Percentiles rank a stretch among this genome's conserved stretches.
These are phyloP conservation scores for Chaetomium tenue DNA, from an alignment of 495 filamentous ascomycete genomes.

Conservation along the genomic window DNA sequence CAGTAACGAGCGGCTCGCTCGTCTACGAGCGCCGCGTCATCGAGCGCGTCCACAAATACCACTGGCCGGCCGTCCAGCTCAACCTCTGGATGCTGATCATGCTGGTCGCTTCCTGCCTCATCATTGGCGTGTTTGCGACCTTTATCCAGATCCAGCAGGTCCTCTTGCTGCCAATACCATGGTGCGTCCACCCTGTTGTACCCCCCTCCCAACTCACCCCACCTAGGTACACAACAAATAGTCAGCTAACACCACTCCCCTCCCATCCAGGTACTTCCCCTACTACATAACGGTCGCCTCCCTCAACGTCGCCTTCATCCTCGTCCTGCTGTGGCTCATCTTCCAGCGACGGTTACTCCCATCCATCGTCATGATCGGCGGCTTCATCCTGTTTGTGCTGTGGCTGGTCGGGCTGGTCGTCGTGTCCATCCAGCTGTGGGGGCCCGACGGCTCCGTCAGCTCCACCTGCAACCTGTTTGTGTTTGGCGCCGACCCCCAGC, in stretches of 20 bases:
- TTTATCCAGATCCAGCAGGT: slow-evolving; percentile 79
- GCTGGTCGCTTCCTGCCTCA: slow-evolving; percentile 70
- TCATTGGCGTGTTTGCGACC: slow-evolving; percentile 81
- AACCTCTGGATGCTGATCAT: slow-evolving; percentile 92
- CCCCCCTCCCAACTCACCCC: background rate
- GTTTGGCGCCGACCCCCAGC: slow-evolving; percentile 45
- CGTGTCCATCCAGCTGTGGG: slow-evolving; percentile 84
- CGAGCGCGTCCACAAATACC: slow-evolving; percentile 65
- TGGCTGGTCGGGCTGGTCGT: slow-evolving; percentile 93
- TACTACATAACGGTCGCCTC: slow-evolving; percentile 76
- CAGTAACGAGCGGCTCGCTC: slow-evolving; percentile 40
- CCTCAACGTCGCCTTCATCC: slow-evolving; percentile 71
- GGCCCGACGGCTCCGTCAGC: slow-evolving; percentile 69
- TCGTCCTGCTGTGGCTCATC: slow-evolving; percentile 69
- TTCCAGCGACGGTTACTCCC: slow-evolving; percentile 78
- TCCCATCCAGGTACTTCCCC: slow-evolving; percentile 76
- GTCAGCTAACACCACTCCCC: slow-evolving; percentile 1
- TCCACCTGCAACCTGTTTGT: slow-evolving; percentile 77
- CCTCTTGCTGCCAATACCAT: slow-evolving; percentile 70
- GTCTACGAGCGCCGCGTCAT: slow-evolving; percentile 45
- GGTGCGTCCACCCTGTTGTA: slow-evolving; percentile 59
- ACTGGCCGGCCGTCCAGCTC: slow-evolving; percentile 91
- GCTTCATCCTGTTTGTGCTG: slow-evolving; percentile 91
- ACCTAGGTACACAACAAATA: background rate
- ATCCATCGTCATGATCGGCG: slow-evolving; percentile 81